Evolutionary conservation across 139 green algal genomes (phyloP), one percentile per base, ranked within the genome.

Genomic region (Picochlorum sp.): DNA sequence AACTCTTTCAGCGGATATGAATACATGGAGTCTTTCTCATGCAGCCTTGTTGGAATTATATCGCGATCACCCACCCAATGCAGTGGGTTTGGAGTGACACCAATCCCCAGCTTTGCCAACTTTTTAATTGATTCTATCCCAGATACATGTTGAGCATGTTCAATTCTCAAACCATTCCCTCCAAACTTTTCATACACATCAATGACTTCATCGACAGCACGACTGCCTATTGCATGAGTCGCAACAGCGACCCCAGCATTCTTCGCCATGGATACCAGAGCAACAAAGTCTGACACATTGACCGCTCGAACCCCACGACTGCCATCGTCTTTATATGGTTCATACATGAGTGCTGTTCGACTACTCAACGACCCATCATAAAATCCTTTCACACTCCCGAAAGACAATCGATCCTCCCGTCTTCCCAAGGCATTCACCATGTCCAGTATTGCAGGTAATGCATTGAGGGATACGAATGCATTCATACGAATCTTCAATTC

Each of bases 171-270:
- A 14, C 52, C 51, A n/a, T 0, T 24, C 11, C 57, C 21, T 65
- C 20, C 13, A 13, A 57, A 7, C 7, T 26, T 65, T 59, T 59
- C 13, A 59, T 34, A 82, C 1, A 72, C 55, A 1, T 31, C 50
- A 18, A 80, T 49, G 38, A 90, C 73, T 23, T 92, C 85, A 57
- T 90, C 82, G 15, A 90, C 77, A 4, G 85, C 85, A 2, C 67
- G 57, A 65, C 90, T 84, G 1, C 85, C 85, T 28, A 92, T 92
- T 1, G 85, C 85, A 62, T 92, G 85, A 7, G 92, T 63, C 3
- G 80, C 78, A 11, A 86, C 65, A 71, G 87, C 71, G 51, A 76
- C 34, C 10, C 57, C 68, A 8, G 57, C 65, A 20, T 5, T 51
- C 4, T 65, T 45, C 14, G 62, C 55, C 2, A 5, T 55, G 5